Evolutionary conservation across 2,329 filamentous ascomycete genomes (phyloP), one percentile per base, ranked within the genome.

Genomic region (Pyricularia grisea): DNA sequence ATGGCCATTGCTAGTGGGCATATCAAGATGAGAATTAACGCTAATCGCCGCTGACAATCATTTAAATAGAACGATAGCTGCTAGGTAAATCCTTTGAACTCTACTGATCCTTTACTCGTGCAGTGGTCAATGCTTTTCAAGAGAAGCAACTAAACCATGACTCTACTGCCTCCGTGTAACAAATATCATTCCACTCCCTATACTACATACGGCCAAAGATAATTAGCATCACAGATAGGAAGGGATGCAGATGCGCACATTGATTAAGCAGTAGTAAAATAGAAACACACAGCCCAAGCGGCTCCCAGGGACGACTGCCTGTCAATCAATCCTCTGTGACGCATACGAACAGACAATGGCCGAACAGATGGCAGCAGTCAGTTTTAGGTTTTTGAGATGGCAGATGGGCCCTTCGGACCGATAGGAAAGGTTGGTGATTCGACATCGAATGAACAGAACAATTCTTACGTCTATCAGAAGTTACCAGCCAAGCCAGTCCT

Each of bases 371-470:
- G 64, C 64, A 50, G 25, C n/a, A 55, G 55, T 28, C 25, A 72
- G 73, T 74, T 74, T 69, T 61, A 67, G 60, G 65, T 71, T 66
- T 50, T 74, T 73, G 73, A 72, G 73, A 74, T 74, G 73, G 70
- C 71, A 73, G 72, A 33, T 66, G 42, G 42, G 42, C 42, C 17
- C 20, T n/a, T n/a, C 42, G 42, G 42, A n/a, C 42, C 17, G 17
- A n/a, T 50, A 17, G 33, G 42, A 50, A n/a, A 50, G 42, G 42
- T 50, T 50, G 42, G 42, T 14, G 20, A 50, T 50, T 50, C 14
- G 4, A 50, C 17, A 42, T 50, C n/a, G 58, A 61, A 61, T 23
- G 23, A 27, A 61, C 25, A 10, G 58, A 23, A 27, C 58, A n/a
- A 61, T 61, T 14, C 23, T 61, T 23, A 50, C 42, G 2, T 50